A percentile compares a stretch with the other conserved stretches of the same genome.
phyloP scores from a whole-genome alignment of 306 rosid genomes.

The Crotalaria pallida region DNA sequence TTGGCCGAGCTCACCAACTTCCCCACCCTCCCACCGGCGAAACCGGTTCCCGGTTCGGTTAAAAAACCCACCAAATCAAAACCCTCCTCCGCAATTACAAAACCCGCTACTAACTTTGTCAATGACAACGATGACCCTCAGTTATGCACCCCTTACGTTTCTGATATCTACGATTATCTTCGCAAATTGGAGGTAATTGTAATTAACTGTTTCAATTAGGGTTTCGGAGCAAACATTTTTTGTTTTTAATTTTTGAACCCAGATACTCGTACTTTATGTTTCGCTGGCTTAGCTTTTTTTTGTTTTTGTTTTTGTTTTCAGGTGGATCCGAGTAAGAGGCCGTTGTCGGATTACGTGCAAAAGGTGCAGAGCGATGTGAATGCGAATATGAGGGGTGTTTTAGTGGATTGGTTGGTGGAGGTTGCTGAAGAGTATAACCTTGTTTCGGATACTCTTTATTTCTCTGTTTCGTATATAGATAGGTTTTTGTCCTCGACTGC shows the following conservation, averaged over 20 bases:
- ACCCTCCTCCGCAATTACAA: no score
- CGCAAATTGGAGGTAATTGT: constrained; percentile 60
- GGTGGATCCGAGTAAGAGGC: constrained; percentile 64
- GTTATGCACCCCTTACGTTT: constrained; percentile 48
- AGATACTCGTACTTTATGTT: no score
- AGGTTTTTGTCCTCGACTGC: constrained; percentile 51
- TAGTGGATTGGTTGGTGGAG: constrained; percentile 92
- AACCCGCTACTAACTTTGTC: no score
- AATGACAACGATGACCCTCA: constrained; percentile 40
- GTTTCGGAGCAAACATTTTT: not conserved
- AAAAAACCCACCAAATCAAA: no score
- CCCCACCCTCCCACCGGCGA: constrained; percentile 14
- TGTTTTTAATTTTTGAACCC: no score
- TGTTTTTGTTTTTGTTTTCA: constrained; percentile 7
- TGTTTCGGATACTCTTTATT: constrained; percentile 64
- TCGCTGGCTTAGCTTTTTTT: no score
- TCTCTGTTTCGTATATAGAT: constrained; percentile 56
- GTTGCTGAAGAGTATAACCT: constrained; percentile 89
- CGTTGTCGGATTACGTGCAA: constrained; percentile 51
- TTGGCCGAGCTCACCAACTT: constrained; percentile 58
- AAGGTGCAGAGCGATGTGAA: constrained; percentile 67
- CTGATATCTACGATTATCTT: constrained; percentile 70
- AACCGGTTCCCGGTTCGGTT: not conserved
- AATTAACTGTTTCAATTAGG: not conserved
- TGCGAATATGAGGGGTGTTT: constrained; percentile 66